Evolutionary conservation across 2,329 filamentous ascomycete genomes (phyloP).

Genomic region (Ceratocystis alfenasii): DNA sequence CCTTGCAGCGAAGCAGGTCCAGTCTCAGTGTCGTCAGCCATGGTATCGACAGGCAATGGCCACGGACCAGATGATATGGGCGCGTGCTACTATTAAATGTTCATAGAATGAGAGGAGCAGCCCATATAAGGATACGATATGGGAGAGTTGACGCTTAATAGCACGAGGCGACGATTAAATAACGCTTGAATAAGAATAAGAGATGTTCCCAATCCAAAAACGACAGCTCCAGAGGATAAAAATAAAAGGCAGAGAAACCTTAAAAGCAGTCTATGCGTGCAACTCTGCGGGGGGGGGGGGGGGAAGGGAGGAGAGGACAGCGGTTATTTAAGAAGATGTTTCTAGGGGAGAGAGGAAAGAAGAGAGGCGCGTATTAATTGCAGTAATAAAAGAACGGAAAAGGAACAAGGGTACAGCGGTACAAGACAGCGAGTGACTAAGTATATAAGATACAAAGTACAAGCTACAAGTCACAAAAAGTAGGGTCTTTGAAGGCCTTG

Average conservation of each 20-base stretch:
- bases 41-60: background rate
- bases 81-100: background rate
- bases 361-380: background rate
- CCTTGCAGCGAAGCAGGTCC: constrained; percentile 21
- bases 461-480: too few relatives aligned
- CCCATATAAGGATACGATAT: background rate
- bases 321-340: constrained; percentile 4
- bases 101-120: background rate
- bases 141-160: background rate
- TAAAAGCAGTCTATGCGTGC: background rate
- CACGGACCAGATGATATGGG: constrained; percentile 10
- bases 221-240: background rate
- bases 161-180: background rate
- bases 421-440: background rate
- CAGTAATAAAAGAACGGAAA: background rate
- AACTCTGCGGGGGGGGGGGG: background rate
- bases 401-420: background rate
- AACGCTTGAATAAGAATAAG: background rate
- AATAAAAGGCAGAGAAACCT: constrained; percentile 2
- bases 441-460: background rate
- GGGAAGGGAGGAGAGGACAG: background rate
- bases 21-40: constrained; percentile 16
- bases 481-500: too few relatives aligned
- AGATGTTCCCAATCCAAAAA: background rate
- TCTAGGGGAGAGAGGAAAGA: background rate